Conservation (phyloP, 2,329 filamentous ascomycete genomes). For the Fusarium illudens region DNA sequence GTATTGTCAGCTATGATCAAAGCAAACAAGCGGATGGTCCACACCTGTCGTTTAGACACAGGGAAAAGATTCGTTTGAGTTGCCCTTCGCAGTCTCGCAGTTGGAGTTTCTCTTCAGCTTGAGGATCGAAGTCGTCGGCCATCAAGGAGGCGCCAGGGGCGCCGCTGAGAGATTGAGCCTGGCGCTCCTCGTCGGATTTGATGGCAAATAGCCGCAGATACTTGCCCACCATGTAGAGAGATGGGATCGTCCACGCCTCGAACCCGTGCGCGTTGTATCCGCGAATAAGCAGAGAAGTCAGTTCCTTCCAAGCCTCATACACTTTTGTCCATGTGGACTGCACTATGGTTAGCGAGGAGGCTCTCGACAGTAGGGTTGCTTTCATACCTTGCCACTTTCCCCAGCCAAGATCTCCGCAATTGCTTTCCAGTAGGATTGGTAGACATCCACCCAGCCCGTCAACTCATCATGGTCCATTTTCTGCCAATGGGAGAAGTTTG, state of each 20-base stretch:
- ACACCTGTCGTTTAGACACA: conserved; percentile 90
- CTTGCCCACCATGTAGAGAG: conserved; percentile 86
- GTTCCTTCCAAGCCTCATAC: conserved; percentile 88
- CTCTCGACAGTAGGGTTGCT: neutral
- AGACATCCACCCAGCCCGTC: conserved; percentile 87
- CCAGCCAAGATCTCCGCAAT: conserved; percentile 74
- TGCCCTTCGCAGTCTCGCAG: conserved; percentile 90
- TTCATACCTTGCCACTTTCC: conserved; percentile 49
- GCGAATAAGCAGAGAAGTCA: conserved; percentile 78
- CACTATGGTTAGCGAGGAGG: conserved; percentile 20
- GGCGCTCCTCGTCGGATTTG: conserved; percentile 79
- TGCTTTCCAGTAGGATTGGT: conserved; percentile 84
- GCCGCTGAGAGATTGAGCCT: conserved; percentile 48
- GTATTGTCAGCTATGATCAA: conserved; percentile 3
- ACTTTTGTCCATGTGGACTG: conserved; percentile 78
- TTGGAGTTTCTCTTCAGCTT: conserved; percentile 80
- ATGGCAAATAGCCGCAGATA: conserved; percentile 90
- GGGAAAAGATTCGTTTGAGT: conserved; percentile 89
- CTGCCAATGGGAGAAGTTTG: conserved; percentile 62
- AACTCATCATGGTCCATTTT: conserved; percentile 72
- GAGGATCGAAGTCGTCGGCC: conserved; percentile 83
- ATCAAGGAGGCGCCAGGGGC: conserved; percentile 59
- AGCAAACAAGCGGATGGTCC: conserved; percentile 31
- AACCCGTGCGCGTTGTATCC: conserved; percentile 82
- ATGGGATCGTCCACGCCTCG: conserved; percentile 91